Percentiles rank a stretch among this genome's conserved stretches.
Evolutionary conservation across 345 rosid genomes (phyloP).

Genomic region (Gynandropsis gynandra): DNA sequence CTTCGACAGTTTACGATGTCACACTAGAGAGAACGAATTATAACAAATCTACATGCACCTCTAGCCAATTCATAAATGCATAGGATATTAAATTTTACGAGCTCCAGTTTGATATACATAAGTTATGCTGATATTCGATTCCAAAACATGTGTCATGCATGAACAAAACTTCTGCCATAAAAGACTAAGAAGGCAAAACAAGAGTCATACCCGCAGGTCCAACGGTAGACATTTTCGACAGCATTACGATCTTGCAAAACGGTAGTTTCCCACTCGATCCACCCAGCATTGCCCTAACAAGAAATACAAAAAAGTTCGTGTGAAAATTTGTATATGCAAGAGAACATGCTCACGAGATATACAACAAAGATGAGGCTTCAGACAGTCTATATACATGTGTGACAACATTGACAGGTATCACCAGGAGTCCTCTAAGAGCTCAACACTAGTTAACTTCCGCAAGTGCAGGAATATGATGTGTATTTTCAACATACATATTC

Average conservation of each 20-base stretch:
- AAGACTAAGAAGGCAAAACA: conserved; percentile 9
- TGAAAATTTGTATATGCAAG: conserved; percentile 9
- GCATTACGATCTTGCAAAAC: conserved; percentile 72
- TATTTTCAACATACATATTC: conserved; percentile 4
- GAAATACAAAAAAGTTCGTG: not conserved
- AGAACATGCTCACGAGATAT: not conserved
- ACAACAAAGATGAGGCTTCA: not conserved
- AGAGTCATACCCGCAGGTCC: conserved; percentile 83
- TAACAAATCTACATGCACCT: conserved; percentile 7
- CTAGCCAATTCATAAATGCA: conserved; percentile 4
- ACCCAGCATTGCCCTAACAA: conserved; percentile 59
- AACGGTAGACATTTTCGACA: conserved; percentile 82
- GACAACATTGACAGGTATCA: conserved; percentile 6
- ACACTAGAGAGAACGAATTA: too few species aligned
- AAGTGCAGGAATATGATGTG: not conserved
- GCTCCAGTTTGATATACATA: too few species aligned
- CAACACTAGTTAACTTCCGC: not conserved
- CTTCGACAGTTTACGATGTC: not conserved
- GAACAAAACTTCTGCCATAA: too few species aligned
- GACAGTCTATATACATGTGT: not conserved
- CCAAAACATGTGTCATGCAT: too few species aligned
- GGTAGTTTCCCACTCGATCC: conserved; percentile 78
- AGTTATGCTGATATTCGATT: too few species aligned
- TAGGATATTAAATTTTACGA: too few species aligned
- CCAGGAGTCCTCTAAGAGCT: conserved; percentile 2